Conservation (phyloP, 192 early-diverging fungal species). For the Obelidium mucronatum region DNA sequence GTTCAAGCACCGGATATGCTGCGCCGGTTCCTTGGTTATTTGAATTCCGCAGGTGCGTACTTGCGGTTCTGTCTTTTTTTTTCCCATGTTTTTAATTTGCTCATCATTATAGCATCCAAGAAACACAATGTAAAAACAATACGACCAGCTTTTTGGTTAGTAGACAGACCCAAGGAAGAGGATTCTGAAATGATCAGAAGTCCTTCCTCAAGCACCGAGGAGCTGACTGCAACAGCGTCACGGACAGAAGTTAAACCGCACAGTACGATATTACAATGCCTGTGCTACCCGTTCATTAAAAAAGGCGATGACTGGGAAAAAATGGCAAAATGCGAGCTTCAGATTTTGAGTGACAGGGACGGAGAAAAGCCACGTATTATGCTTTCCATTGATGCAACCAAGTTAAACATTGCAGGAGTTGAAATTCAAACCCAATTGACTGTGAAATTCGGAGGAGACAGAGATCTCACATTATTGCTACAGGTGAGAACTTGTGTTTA, state of each 20-base stretch:
- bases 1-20: background rate
- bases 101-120: background rate
- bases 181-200: background rate
- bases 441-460: background rate
- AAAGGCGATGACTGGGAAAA: conserved; percentile 16
- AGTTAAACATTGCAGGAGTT: background rate
- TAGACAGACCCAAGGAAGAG: conserved; percentile 3
- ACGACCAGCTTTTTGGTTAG: background rate
- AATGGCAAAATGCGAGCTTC: background rate
- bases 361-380: background rate
- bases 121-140: background rate
- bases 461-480: background rate
- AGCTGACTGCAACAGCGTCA: background rate
- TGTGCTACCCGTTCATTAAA: conserved; percentile 1
- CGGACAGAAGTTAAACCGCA: background rate
- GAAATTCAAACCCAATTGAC: background rate
- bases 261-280: background rate
- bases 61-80: too few relatives aligned
- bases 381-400: background rate
- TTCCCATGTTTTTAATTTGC: background rate
- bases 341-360: background rate
- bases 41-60: background rate
- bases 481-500: background rate
- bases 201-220: background rate
- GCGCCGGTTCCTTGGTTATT: background rate